Evolutionary conservation across 1,284 basidiomycete genomes (phyloP).

Genomic region (Leccinum idahoense): DNA sequence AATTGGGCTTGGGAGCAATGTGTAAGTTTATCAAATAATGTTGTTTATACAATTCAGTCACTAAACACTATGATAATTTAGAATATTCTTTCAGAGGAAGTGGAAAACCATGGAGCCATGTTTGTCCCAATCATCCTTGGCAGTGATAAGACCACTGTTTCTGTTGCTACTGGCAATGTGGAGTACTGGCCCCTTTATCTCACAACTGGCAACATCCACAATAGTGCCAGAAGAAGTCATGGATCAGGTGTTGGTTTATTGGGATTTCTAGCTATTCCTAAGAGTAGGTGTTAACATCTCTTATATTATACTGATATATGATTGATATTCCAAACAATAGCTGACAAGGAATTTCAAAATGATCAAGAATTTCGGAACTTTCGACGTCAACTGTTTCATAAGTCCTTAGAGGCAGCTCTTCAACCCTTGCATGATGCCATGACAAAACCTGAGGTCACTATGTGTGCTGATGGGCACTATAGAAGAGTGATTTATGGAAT

Average conservation of each 20-base stretch:
- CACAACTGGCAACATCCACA: neutral
- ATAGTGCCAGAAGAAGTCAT: neutral
- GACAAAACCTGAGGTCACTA: neutral
- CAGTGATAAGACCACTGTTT: slow-evolving; percentile 8
- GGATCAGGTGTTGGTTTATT: neutral
- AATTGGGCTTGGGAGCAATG: neutral
- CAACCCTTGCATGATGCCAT: neutral
- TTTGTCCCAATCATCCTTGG: slow-evolving; percentile 5
- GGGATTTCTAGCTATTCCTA: neutral
- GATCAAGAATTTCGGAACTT: neutral
- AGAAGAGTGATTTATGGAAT: neutral
- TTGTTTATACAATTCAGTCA: neutral
- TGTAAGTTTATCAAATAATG: neutral
- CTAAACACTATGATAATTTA: neutral
- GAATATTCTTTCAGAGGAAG: neutral
- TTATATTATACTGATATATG: neutral
- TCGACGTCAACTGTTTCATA: neutral
- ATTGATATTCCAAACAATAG: neutral
- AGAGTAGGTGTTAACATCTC: neutral
- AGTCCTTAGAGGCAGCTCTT: neutral
- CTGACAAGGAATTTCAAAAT: neutral
- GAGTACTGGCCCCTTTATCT: neutral
- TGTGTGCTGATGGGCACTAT: neutral
- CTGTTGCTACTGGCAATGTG: slow-evolving; percentile 3
- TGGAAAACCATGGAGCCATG: neutral